Evolutionary conservation across 805 yeast genomes (phyloP).

Genomic region (Naumovozyma dairenensis): DNA sequence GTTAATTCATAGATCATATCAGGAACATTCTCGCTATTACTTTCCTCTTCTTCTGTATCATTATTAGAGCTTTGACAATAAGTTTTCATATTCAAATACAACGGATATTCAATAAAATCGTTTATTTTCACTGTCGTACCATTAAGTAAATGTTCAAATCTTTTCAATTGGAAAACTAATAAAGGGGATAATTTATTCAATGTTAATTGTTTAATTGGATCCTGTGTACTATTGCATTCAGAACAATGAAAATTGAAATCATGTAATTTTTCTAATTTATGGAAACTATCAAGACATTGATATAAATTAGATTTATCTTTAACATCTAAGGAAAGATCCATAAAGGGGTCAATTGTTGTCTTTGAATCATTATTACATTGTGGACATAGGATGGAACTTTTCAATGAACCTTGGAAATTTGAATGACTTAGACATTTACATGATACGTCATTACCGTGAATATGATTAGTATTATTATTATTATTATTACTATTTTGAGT

Average conservation of each 20-base stretch:
- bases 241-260: slow-evolving; percentile 68
- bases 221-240: slow-evolving; percentile 49
- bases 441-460: too few species aligned
- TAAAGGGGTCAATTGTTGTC: slow-evolving; percentile 72
- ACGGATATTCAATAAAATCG: slow-evolving; percentile 61
- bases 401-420: slow-evolving; percentile 73
- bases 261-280: slow-evolving; percentile 57
- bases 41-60: slow-evolving; percentile 4
- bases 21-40: slow-evolving; percentile 16
- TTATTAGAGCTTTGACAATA: slow-evolving; percentile 40
- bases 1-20: slow-evolving; percentile 66
- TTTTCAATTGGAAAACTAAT: slow-evolving; percentile 72
- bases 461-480: slow-evolving; percentile 2
- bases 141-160: slow-evolving; percentile 38
- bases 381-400: slow-evolving; percentile 68
- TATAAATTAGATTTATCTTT: slow-evolving; percentile 36
- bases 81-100: slow-evolving; percentile 58
- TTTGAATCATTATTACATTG: slow-evolving; percentile 54
- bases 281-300: slow-evolving; percentile 68
- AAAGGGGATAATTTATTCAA: slow-evolving; percentile 67
- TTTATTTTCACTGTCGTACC: slow-evolving; percentile 60
- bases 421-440: slow-evolving; percentile 80
- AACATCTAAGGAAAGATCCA: slow-evolving; percentile 81
- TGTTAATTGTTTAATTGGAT: slow-evolving; percentile 63
- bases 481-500: slow-evolving; percentile 7